Conservation (phyloP, 176 grass and related monocot genomes). For the Pharus latifolius region DNA sequence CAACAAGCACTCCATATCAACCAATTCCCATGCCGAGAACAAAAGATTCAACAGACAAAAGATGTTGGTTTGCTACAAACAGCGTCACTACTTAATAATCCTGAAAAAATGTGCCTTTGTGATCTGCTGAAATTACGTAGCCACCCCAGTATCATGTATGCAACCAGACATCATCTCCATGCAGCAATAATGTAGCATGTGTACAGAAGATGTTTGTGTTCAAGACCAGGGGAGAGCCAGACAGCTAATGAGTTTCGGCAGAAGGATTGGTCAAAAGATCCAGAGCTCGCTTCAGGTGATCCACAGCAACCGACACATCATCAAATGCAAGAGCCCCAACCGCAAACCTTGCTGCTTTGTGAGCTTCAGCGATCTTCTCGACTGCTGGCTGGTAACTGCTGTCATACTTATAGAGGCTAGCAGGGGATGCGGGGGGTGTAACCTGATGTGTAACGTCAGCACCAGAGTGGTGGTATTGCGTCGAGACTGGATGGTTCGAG, state of each 20-base stretch:
- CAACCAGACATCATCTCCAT: conserved; percentile 9
- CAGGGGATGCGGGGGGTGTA: conserved; percentile 13
- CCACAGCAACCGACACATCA: conserved; percentile 73
- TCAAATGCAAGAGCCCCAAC: conserved; percentile 95
- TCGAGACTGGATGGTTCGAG: conserved; percentile 14
- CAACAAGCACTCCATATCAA: neutral
- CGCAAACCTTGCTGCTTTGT: conserved; percentile 90
- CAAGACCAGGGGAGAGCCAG: neutral
- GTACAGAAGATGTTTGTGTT: conserved; percentile 25
- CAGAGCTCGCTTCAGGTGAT: conserved; percentile 64
- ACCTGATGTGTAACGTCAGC: conserved; percentile 22
- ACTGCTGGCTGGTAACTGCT: conserved; percentile 75
- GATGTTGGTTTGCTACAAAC: neutral
- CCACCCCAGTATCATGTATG: neutral
- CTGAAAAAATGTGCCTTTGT: neutral
- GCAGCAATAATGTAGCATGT: conserved; percentile 17
- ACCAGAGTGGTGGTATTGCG: conserved; percentile 18
- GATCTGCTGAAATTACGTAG: conserved; percentile 12
- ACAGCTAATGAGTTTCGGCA: conserved; percentile 52
- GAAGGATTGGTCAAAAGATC: conserved; percentile 88
- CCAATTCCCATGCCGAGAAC: neutral
- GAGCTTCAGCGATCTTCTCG: conserved; percentile 83
- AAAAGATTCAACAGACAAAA: conserved; percentile 4
- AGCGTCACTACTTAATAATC: neutral
- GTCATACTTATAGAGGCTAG: conserved; percentile 65